Conservation (phyloP, 306 rosid genomes). For the Citrullus amarus region DNA sequence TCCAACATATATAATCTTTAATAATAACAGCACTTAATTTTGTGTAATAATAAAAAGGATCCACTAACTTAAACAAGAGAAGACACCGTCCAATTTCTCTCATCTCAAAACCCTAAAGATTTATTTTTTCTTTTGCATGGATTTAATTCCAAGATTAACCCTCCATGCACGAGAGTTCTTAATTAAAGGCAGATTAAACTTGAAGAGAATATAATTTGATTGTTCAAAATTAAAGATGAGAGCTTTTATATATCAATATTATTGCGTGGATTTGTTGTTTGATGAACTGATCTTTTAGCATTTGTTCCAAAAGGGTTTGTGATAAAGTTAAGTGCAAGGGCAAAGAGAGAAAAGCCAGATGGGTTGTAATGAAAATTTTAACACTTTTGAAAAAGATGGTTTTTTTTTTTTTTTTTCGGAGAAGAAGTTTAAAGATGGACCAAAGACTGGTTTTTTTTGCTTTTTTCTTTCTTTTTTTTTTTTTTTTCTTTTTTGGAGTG, state of each 20-base stretch:
- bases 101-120: too few relatives aligned
- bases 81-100: too few relatives aligned
- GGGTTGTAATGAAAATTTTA: not conserved
- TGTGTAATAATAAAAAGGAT: not conserved
- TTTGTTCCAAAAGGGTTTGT: not conserved
- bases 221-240: too few relatives aligned
- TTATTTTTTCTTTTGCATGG: too few relatives aligned
- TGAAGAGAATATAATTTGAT: not conserved
- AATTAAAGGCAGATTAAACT: not conserved
- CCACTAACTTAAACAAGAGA: too few relatives aligned
- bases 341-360: not conserved
- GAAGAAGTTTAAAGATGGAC: not conserved
- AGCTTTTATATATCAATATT: too few relatives aligned
- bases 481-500: not conserved
- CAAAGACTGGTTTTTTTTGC: not conserved
- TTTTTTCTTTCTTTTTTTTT: too few relatives aligned
- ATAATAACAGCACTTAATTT: not conserved
- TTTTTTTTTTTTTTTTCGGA: too few relatives aligned
- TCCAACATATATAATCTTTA: not conserved
- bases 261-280: not conserved
- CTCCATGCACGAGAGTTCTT: not conserved
- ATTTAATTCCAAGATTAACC: too few relatives aligned
- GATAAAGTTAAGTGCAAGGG: not conserved
- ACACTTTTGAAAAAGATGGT: not conserved
- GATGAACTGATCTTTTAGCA: too few relatives aligned